These are phyloP conservation scores for Inonotus hispidus DNA, from an alignment of 1,284 basidiomycete species.

Conservation along the genomic window DNA sequence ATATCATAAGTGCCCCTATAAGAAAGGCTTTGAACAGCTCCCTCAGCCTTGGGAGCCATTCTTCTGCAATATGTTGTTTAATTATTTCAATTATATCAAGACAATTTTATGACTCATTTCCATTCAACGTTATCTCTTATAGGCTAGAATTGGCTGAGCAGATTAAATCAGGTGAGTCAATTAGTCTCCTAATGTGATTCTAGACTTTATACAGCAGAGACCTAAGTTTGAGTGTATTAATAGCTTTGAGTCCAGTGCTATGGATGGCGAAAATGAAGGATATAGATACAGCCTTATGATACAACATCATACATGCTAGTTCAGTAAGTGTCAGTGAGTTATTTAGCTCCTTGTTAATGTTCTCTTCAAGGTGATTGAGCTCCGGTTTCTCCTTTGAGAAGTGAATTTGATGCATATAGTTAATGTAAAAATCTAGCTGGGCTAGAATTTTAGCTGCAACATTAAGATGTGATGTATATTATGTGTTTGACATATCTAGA, in stretches of 20 bases:
- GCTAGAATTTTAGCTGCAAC: conserved; percentile 25
- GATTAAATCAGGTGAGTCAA: conserved; percentile 22
- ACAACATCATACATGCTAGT: conserved; percentile 29
- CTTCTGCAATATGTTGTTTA: not conserved
- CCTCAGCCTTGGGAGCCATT: not conserved
- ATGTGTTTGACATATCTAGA: conserved; percentile 29
- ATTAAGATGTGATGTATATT: conserved; percentile 28
- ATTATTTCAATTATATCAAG: not conserved
- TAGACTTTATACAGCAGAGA: conserved; percentile 24
- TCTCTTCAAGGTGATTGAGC: conserved; percentile 26
- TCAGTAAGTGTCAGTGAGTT: conserved; percentile 32
- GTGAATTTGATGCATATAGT: conserved; percentile 25
- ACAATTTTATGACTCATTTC: not conserved
- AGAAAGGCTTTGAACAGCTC: not conserved
- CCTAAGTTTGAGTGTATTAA: conserved; percentile 26
- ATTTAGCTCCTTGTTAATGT: conserved; percentile 29
- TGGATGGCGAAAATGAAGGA: conserved; percentile 30
- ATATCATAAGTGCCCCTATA: not conserved
- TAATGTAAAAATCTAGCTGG: conserved; percentile 20
- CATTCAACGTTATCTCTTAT: conserved; percentile 12
- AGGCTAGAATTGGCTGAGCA: conserved; percentile 12
- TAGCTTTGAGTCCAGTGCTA: conserved; percentile 3
- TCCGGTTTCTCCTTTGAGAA: conserved; percentile 26
- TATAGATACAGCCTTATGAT: conserved; percentile 26
- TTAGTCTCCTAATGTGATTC: conserved; percentile 22